Conservation (phyloP, 1,284 basidiomycete genomes). For the Ceratobasidium sp. region DNA sequence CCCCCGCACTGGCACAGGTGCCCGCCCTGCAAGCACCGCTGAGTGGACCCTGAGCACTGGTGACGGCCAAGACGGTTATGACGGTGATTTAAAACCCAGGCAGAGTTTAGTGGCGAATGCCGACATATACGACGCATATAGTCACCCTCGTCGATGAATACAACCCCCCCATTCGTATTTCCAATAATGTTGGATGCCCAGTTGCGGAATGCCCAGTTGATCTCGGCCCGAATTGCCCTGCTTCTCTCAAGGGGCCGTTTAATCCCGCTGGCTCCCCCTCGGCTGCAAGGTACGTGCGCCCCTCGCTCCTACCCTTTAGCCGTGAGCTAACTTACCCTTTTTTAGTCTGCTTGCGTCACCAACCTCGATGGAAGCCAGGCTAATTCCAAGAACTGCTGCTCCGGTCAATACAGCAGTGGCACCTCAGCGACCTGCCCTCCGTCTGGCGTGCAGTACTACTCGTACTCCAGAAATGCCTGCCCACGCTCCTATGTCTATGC, state of each 20-base stretch:
- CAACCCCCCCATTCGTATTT: slow-evolving; percentile 51
- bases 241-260: slow-evolving; percentile 47
- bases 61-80: slow-evolving; percentile 49
- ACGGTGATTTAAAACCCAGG: slow-evolving; percentile 45
- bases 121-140: not conserved
- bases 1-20: slow-evolving; percentile 47
- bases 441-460: slow-evolving; percentile 45
- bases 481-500: slow-evolving; percentile 53
- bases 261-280: slow-evolving; percentile 48
- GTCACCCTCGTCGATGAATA: slow-evolving; percentile 52
- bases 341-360: slow-evolving; percentile 44
- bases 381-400: slow-evolving; percentile 52
- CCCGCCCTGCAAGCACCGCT: slow-evolving; percentile 51
- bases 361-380: slow-evolving; percentile 48
- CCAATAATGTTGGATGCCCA: slow-evolving; percentile 46
- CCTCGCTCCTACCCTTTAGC: slow-evolving; percentile 43
- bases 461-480: slow-evolving; percentile 49
- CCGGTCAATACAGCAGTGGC: slow-evolving; percentile 49
- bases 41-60: slow-evolving; percentile 48
- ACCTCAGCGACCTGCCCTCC: slow-evolving; percentile 50
- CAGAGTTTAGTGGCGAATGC: not conserved
- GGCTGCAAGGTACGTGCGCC: slow-evolving; percentile 45
- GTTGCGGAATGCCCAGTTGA: slow-evolving; percentile 49
- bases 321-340: slow-evolving; percentile 61
- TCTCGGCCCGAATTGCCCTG: slow-evolving; percentile 47